phyloP scores from a whole-genome alignment of 1,284 basidiomycete genomes.

The Flammula alnicola region DNA sequence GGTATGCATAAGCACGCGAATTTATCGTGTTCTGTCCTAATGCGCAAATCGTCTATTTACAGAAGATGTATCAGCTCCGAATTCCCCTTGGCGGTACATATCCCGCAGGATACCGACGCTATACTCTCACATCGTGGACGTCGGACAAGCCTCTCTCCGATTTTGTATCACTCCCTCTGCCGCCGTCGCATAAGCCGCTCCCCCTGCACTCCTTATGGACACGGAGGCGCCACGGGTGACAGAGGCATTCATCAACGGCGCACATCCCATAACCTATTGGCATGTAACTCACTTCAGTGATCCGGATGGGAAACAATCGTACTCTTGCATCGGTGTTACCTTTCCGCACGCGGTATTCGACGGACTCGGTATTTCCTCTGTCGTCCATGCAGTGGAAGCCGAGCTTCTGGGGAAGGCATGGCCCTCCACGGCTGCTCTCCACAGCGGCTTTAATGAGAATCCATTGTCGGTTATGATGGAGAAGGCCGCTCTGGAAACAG shows the following conservation, averaged over 20 bases:
- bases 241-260: neutral
- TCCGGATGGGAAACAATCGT: neutral
- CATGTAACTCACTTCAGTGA: neutral
- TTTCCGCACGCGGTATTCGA: constrained; percentile 1
- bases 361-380: neutral
- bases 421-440: neutral
- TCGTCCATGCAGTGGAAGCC: constrained; percentile 1
- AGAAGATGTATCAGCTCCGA: neutral
- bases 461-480: neutral
- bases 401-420: neutral
- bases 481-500: neutral
- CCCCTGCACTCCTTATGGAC: neutral
- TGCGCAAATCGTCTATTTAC: neutral
- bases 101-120: neutral
- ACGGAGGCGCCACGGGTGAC: neutral
- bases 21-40: neutral
- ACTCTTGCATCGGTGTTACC: constrained; percentile 2
- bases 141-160: neutral
- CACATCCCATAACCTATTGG: neutral
- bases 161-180: neutral
- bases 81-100: neutral
- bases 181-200: neutral
- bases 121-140: neutral
- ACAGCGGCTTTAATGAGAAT: neutral
- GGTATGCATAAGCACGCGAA: neutral